Evolutionary conservation across 371 early-diverging fungal genomes (phyloP), one percentile per base, ranked within the genome.

Genomic region (Mortierella sp.): DNA sequence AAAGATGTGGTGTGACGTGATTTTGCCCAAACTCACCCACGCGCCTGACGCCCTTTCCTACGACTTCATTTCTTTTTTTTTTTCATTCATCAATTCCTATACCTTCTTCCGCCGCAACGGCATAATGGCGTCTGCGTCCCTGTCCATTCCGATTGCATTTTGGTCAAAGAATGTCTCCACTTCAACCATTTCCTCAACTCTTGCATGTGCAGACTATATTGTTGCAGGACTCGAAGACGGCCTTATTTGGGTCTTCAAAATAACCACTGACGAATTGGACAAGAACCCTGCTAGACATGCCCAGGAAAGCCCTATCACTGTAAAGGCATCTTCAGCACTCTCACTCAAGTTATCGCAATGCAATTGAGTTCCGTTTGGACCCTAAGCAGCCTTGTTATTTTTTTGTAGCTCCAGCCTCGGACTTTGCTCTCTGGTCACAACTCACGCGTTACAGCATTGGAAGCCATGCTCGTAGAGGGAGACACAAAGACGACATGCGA

Each of bases 141-240:
- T 81, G 22, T 81, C 82, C 47, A 76, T 81, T 36, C 82, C 82
- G 11, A 68, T 81, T 48, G 76, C 82, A 36, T 72, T 81, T 53
- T 81, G 82, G 82, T 52, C 73, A 8, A 61, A 57, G 36, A 60
- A 28, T 52, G 57, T 72, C 38, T 58, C 76, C 2, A 43, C 47
- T 3, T 76, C 76, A 52, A 43, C 76, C 24, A 47, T 81, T 21
- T 72, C 82, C 3, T 21, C 58, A 5, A 60, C 72, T 0, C 50
- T 69, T 22, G 41, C 76, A 28, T 72, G 76, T 45, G 73, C 48
- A 2, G 58, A 72, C 61, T 63, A 87, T 72, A 82, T 91, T 21
- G 86, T 87, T 67, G 85, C 86, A 8, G 91, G 91, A 19, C 87
- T 88, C 59, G 88, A 87, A 41, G 87, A 91, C 82, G 91, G 91